Evolutionary conservation across 805 yeast species (phyloP).

Genomic region (Kockiozyma suomiensis): DNA sequence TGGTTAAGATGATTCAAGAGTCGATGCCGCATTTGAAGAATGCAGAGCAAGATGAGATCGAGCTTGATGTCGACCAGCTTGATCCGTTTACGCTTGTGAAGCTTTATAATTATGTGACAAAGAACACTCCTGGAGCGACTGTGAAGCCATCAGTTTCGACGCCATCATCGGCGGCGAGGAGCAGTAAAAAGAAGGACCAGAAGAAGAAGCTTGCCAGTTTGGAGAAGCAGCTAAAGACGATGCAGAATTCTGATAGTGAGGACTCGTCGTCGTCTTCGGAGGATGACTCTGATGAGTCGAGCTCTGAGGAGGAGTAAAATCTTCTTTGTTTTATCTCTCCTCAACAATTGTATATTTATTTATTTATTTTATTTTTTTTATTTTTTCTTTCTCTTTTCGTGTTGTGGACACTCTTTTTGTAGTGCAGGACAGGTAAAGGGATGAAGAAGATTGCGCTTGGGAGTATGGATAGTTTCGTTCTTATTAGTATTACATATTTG

Average conservation of each 20-base stretch:
- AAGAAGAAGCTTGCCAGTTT: conserved; percentile 67
- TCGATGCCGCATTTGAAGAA: conserved; percentile 62
- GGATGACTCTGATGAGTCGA: conserved; percentile 30
- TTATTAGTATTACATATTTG: neutral
- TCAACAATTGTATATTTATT: conserved; percentile 3
- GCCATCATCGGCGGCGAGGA: conserved; percentile 11
- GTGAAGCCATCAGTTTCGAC: conserved; percentile 20
- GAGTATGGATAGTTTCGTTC: neutral
- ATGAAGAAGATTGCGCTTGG: neutral
- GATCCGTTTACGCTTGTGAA: conserved; percentile 81
- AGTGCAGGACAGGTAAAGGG: neutral
- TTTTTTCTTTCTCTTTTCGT: neutral
- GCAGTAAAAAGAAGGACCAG: conserved; percentile 58
- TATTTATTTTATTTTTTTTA: neutral
- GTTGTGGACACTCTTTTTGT: neutral
- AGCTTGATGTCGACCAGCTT: conserved; percentile 90
- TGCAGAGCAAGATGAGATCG: conserved; percentile 73
- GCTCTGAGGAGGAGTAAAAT: conserved; percentile 33
- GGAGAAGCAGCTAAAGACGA: conserved; percentile 73
- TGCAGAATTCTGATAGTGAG: conserved; percentile 37
- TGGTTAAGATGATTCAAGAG: conserved; percentile 81
- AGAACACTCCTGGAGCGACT: conserved; percentile 40
- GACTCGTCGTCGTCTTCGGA: conserved; percentile 31
- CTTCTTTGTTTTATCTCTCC: neutral
- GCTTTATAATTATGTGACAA: conserved; percentile 79